Evolutionary conservation across 2,329 filamentous ascomycete genomes (phyloP).

Genomic region (Didymella glomerata): DNA sequence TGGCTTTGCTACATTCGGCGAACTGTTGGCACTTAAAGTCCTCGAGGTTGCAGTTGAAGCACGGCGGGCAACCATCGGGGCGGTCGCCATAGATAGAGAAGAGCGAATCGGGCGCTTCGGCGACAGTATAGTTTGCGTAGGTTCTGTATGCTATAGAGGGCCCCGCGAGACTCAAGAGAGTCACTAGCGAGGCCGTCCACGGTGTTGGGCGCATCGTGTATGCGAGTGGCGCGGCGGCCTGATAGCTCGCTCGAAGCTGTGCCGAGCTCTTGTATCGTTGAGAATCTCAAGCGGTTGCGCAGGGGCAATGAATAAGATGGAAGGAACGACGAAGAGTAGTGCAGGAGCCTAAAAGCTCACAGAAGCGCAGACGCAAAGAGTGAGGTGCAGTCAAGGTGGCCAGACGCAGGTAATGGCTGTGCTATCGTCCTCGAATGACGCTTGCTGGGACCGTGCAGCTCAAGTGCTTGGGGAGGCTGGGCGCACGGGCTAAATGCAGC

Average conservation of each 20-base stretch:
- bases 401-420: constrained; percentile 20
- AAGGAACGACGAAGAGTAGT: constrained; percentile 9
- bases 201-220: constrained; percentile 46
- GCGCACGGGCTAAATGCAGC: constrained; percentile 10
- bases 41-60: constrained; percentile 97
- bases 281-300: constrained; percentile 2
- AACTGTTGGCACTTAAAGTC: constrained; percentile 92
- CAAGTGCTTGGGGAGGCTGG: constrained; percentile 14
- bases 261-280: constrained; percentile 7
- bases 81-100: constrained; percentile 76
- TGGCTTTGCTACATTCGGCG: constrained; percentile 85
- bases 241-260: constrained; percentile 31
- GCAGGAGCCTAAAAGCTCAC: constrained; percentile 7
- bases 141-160: constrained; percentile 42
- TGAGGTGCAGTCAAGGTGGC: constrained; percentile 18
- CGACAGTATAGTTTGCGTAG: constrained; percentile 60
- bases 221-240: constrained; percentile 33
- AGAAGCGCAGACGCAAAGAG: constrained; percentile 7
- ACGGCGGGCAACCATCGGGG: constrained; percentile 80
- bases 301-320: neutral
- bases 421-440: constrained; percentile 24
- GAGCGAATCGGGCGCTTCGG: constrained; percentile 59
- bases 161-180: constrained; percentile 35
- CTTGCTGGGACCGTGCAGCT: constrained; percentile 19
- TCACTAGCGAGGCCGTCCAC: constrained; percentile 45